Base-by-base conservation (phyloP, 2,329 filamentous ascomycete genomes). In the Berkeleyomyces basicola region DNA sequence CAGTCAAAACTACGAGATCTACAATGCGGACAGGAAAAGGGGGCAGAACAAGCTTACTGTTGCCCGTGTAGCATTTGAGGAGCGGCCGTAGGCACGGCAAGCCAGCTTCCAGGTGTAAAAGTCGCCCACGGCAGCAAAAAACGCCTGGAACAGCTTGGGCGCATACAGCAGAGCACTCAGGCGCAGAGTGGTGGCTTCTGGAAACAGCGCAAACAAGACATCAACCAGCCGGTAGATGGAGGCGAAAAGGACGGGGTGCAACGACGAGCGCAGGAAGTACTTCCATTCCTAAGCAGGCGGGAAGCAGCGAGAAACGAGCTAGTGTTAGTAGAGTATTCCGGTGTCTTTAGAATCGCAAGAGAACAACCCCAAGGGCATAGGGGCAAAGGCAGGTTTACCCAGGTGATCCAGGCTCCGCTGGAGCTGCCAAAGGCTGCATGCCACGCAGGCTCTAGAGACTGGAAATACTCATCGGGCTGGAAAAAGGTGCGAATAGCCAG, bases 401-500 rank as follows among this genome's bases (percentile, higher is more conserved):
- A 99, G 66, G 93, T 99, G 69, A 96, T 80, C 89, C 92, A 99
- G 37, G 92, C 89, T 66, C 88, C 87, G 72, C 85, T 87, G 11
- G 79, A 72, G 2, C 77, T 70, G 31, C 91, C 91, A 78, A 96
- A 96, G 2, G 88, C 87, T 62, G 93, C 79, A 69, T 85, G 78
- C 91, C 92, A 97, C 67, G 93, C 93, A 61, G 93, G 92, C 75
- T 99, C 93, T 53, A 97, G 81, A 1, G 90, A 87, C 71, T 99
- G 93, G 70, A 93, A 99, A 77, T 89, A 97, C 74, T 99, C 93
- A 76, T 99, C 93, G 37, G 93, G 93, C 73, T 99, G 93, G 75
- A 99, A 99, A 73, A 96, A 99, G 23, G 93, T 97, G 67, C 82
- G 78, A 63, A 95, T 78, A 66, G 79, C 83, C 68, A 93, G 78